Conservation (phyloP, 2,329 filamentous ascomycete genomes). For the Penicillium rolfsii region DNA sequence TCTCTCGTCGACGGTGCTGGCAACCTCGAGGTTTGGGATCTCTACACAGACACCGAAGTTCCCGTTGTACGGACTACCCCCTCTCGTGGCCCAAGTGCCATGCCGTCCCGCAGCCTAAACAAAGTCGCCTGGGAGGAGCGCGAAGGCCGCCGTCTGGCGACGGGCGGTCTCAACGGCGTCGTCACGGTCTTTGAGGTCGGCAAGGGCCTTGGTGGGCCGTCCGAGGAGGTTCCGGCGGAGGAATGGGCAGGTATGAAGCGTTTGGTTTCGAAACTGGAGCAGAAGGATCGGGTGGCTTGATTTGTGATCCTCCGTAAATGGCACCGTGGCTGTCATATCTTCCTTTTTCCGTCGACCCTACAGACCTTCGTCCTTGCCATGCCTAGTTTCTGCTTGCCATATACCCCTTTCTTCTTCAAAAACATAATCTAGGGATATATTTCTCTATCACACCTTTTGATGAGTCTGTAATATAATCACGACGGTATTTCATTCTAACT, state of each 20-base stretch:
- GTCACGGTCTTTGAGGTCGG: slow-evolving; percentile 90
- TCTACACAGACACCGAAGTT: slow-evolving; percentile 89
- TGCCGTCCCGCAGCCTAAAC: slow-evolving; percentile 85
- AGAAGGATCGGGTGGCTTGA: slow-evolving; percentile 43
- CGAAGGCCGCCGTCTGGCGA: slow-evolving; percentile 83
- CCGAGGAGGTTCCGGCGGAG: slow-evolving; percentile 78
- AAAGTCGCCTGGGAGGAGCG: slow-evolving; percentile 91
- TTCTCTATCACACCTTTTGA: slow-evolving; percentile 9
- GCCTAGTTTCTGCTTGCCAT: slow-evolving; percentile 27
- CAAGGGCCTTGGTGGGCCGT: slow-evolving; percentile 78
- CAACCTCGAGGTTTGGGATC: slow-evolving; percentile 91
- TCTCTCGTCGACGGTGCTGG: slow-evolving; percentile 92
- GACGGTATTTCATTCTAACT: too few relatives aligned
- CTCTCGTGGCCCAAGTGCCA: slow-evolving; percentile 61
- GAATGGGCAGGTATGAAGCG: slow-evolving; percentile 96
- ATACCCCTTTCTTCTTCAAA: slow-evolving; percentile 30
- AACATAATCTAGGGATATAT: slow-evolving; percentile 23
- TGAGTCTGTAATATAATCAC: background rate
- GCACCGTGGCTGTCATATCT: slow-evolving; percentile 1
- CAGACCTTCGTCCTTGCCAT: slow-evolving; percentile 11
- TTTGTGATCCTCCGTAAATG: background rate
- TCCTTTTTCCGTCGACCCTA: slow-evolving; percentile 3
- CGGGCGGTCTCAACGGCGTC: slow-evolving; percentile 87
- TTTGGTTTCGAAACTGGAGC: slow-evolving; percentile 75
- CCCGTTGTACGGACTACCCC: slow-evolving; percentile 81